Evolutionary conservation across 1,284 basidiomycete species (phyloP).

Genomic region (Puccinia triticina): DNA sequence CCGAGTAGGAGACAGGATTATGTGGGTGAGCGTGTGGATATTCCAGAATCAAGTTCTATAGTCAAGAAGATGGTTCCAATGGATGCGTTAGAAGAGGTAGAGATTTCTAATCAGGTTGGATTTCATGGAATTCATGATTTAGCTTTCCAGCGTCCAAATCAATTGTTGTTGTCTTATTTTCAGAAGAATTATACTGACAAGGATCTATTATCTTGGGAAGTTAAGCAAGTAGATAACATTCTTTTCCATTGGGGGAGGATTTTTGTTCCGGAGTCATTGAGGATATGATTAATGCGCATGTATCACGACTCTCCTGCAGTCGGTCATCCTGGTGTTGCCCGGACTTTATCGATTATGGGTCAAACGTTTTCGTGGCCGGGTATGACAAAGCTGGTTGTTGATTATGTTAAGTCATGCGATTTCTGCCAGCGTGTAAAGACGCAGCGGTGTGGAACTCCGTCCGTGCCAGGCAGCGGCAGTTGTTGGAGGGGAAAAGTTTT

Average conservation of each 20-base stretch:
- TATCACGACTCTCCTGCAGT: conserved; percentile 7
- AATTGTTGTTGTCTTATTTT: too few relatives aligned
- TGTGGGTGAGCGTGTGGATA: too few relatives aligned
- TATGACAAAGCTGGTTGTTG: neutral
- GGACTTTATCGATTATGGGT: neutral
- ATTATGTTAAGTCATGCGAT: conserved; percentile 11
- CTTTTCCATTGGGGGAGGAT: too few relatives aligned
- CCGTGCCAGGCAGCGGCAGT: too few relatives aligned
- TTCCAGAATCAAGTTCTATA: neutral
- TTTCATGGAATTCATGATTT: too few relatives aligned
- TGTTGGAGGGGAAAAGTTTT: too few relatives aligned
- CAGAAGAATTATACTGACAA: too few relatives aligned
- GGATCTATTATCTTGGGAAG: neutral
- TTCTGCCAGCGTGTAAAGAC: neutral
- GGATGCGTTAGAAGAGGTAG: too few relatives aligned
- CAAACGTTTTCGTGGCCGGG: conserved; percentile 17
- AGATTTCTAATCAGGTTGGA: too few relatives aligned
- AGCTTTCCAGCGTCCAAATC: too few relatives aligned
- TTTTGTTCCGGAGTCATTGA: neutral
- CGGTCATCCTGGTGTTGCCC: conserved; percentile 12
- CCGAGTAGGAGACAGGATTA: neutral
- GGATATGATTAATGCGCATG: neutral
- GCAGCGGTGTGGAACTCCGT: too few relatives aligned
- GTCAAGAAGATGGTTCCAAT: too few relatives aligned
- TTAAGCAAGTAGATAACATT: neutral